Base-by-base conservation (phyloP, 768 basidiomycete species). In the Podaxis sp. region DNA sequence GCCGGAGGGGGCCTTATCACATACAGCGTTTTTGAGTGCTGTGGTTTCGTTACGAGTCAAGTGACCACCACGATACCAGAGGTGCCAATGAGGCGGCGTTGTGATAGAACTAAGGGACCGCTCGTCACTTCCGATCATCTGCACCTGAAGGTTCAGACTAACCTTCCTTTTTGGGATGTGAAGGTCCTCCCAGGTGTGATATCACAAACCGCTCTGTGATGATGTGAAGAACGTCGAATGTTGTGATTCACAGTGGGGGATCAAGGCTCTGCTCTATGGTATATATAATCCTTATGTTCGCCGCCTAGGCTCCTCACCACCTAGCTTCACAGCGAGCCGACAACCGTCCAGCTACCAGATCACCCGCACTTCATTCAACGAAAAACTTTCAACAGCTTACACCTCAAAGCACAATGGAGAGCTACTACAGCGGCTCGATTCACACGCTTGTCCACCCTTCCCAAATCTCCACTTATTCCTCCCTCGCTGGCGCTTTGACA, bases 401-500 rank as follows among this genome's bases (percentile, higher is more conserved):
- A 37, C 24, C 11, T 26, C 17, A 22, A 30, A 36, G 4, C 38
- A 59, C 49, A 40, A 62, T 62, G 61, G 53, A 46, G 17, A 36
- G 36, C 17, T 56, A 56, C 55, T 58, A 63, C 28, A 20, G 4
- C 17, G 56, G 37, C 30, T 56, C 52, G 3, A 41, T 66, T 56
- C 65, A 66, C 51, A 49, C 62, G 38, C 54, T 49, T 2, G 48
- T 66, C 58, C 49, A 49, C 11, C 46, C 62, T 30, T 55, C 65
- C n/a, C 65, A 66, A 38, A 54, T 56, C 33, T 66, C 65, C 1
- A 36, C 52, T 15, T 57, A 59, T 53, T 60, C 50, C 38, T 63
- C 62, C 17, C 62, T 66, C 24, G 57, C 51, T 20, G 58, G 62
- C 24, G 65, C 65, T 20, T 13, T 66, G 48, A 62, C 61, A 24